Percentiles rank a stretch among this genome's conserved stretches.
Conservation (phyloP, 768 basidiomycete species). For the Kwoniella sp. region DNA sequence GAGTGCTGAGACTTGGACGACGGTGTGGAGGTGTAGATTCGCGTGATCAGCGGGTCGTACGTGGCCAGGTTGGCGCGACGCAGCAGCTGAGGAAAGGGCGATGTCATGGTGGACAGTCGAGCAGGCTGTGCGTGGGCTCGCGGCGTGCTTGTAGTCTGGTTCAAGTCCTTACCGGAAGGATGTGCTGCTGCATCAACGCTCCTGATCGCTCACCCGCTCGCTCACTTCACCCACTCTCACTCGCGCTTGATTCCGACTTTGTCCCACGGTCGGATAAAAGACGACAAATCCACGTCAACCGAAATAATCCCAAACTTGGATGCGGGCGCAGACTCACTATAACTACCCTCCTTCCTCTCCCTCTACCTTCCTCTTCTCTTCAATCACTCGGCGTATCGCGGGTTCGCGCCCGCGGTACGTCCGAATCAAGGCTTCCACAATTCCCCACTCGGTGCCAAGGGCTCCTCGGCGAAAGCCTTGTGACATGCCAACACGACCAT, state of each 20-base stretch:
- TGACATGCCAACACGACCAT: background rate
- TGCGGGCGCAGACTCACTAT: no score
- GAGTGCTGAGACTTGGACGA: slow-evolving; percentile 31
- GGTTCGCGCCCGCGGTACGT: no score
- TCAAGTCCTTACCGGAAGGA: no score
- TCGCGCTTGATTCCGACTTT: no score
- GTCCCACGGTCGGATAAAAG: no score
- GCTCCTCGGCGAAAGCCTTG: slow-evolving; percentile 20
- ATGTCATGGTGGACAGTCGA: slow-evolving; percentile 23
- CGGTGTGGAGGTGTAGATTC: slow-evolving; percentile 47
- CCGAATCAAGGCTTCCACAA: slow-evolving; percentile 28
- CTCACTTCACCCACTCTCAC: no score
- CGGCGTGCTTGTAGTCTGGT: background rate
- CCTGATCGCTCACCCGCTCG: no score
- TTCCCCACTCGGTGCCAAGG: slow-evolving; percentile 29
- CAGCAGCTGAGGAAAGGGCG: slow-evolving; percentile 44
- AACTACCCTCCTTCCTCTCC: no score
- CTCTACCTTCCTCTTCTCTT: background rate
- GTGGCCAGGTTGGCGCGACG: slow-evolving; percentile 40
- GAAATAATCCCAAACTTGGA: no score
- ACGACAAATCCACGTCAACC: no score
- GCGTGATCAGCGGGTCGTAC: slow-evolving; percentile 45
- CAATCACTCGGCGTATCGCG: no score
- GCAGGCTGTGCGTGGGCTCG: background rate
- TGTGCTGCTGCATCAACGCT: no score